Base-by-base conservation (phyloP, 208 protist species). In the Trypanosoma rangeli region DNA sequence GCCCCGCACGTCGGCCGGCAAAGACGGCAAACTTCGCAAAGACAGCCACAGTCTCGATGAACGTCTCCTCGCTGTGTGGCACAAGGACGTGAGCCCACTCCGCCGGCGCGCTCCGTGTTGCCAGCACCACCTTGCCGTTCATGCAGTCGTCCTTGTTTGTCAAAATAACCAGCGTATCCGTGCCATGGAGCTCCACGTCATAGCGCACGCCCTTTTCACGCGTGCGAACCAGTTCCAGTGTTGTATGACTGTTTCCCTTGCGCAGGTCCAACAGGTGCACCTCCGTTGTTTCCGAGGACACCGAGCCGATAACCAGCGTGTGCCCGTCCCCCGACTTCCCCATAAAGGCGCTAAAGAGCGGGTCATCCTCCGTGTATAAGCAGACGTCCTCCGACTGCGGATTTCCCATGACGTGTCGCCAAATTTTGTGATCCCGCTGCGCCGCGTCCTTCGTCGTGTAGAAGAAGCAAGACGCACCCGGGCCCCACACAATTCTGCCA, bases 131-230 rank as follows among this genome's bases (percentile, higher is more conserved):
- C 67, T 92, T 92, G 75, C 85, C 70, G 79, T 96, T 96, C 44
- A 89, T 67, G 56, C 85, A 83, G 4, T 85, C 84, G 50, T 78
- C 82, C 35, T 80, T 78, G 75, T 96, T 96, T n/a, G 89, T 94
- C 22, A 90, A 63, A 58, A 96, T 86, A 13, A 94, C 33, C 31
- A 96, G 66, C 39, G 76, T 85, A 24, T 83, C 76, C 8, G 82
- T 78, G 73, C 85, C 87, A 74, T 94, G 89, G 68, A 93, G 39
- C 58, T 91, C 83, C 46, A 94, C 87, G 13, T 70, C 52, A 75
- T 96, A 96, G 57, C 81, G 88, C 20, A 94, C 70, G 39, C 89
- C 89, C 68, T 92, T 86, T 82, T 92, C 85, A 39, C 91, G 82
- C 49, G 73, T 64, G 24, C 85, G 86, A 53, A 96, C 84, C 29